Evolutionary conservation across 1,284 basidiomycete genomes (phyloP), one percentile per base, ranked within the genome.

Genomic region (Stereum hirsutum): DNA sequence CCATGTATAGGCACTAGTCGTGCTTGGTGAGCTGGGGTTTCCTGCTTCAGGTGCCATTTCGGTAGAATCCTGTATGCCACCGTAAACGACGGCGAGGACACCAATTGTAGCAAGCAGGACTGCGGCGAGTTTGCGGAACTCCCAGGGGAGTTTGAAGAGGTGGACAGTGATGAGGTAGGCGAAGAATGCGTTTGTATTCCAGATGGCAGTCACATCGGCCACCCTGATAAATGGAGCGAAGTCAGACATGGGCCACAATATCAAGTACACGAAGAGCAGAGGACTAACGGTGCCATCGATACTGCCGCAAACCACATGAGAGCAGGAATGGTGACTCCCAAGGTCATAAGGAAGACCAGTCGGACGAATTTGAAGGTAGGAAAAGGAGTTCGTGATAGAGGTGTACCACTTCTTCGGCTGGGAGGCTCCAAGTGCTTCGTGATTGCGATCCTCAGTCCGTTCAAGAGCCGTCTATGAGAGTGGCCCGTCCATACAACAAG

Each of bases 151-250:
- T 21, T 70, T 64, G 46, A 75, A 75, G 2, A 86, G 52, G 55
- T 72, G 73, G 42, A 87, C 76, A 6, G 78, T 72, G 53, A 90
- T 70, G 28, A 87, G 52, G 53, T 89, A 90, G 12, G 81, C 81
- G 57, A 88, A 89, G 62, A 90, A 87, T 4, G 86, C 85, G 54
- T 89, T 89, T 7, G 83, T 78, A 58, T 90, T 90, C 82, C 85
- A 89, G 15, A 89, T 75, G 11, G 87, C 86, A 26, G 86, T 89
- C 25, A 89, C 77, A 59, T 89, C 85, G 48, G 76, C 81, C 25
- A 89, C 65, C 33, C 85, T 89, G 51, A 6, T 43, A n/a, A 44
- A 43, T 1, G 23, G 5, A 21, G 26, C 15, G 33, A 24, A 21
- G 33, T 43, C 28, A 8, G 28, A 30, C n/a, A 30, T n/a, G n/a